Evolutionary conservation across 495 filamentous ascomycete genomes (phyloP), one percentile per base, ranked within the genome.

Genomic region (Penicillium cosmopolitanum): DNA sequence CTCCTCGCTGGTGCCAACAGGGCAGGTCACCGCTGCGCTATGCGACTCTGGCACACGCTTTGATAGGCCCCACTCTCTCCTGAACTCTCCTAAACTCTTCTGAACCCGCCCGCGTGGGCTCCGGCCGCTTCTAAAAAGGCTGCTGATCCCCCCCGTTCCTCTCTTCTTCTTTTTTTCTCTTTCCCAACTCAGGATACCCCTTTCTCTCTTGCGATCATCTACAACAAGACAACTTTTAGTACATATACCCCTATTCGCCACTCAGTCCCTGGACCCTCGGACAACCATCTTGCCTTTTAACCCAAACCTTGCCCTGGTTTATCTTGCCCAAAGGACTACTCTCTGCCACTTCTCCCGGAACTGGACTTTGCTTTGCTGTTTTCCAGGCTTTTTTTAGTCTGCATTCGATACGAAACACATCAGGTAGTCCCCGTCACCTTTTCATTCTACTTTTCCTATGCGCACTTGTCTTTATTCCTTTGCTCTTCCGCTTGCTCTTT

Each of bases 341-440:
- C 51, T 46, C 54, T 64, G 60, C 63, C 66, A 64, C 56, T 57
- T 62, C 56, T 60, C 51, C 68, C 73, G 76, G 70, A 44, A 78
- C 65, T 75, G 76, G 76, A 78, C 21, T 44, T 44, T 73, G 61
- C 61, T 68, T 73, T 74, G 59, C 68, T 66, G 36, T 67, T 64
- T 62, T 65, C 69, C 69, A 74, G 73, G 70, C 71, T 70, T 66
- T 9, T 18, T 66, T 62, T 65, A 60, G 73, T 73, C 71, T 76
- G 69, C 62, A 62, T 34, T 61, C 53, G 31, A 56, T 61, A 35
- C 54, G 64, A 76, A 69, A 73, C 53, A 68, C 70, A 75, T 72
- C 72, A 80, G 77, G 77, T 80, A 80, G 77, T 69, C 66, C 71
- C 76, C 74, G 63, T 67, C 65, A 70, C 71, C 60, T 64, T 74